Percentiles rank a stretch among this genome's conserved stretches.
Conservation (phyloP, 768 basidiomycete species). For the Leucocoprinus sp. region DNA sequence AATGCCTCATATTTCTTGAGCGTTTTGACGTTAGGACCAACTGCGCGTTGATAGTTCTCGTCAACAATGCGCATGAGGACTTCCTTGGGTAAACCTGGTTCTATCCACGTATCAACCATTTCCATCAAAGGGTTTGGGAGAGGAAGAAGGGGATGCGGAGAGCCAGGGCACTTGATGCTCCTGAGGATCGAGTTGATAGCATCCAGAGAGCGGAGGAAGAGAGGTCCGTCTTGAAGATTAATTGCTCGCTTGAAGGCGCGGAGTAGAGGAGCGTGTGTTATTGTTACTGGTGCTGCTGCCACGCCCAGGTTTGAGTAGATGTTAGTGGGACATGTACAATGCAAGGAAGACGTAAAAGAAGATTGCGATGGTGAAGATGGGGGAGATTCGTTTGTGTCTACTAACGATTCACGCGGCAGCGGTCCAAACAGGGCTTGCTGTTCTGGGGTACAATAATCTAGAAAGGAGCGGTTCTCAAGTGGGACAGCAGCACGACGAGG, state of each 20-base stretch:
- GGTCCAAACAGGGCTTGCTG: conserved; percentile 64
- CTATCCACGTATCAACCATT: conserved; percentile 40
- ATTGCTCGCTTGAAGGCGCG: conserved; percentile 65
- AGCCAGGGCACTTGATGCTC: conserved; percentile 56
- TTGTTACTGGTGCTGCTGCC: not conserved
- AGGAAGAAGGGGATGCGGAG: conserved; percentile 40
- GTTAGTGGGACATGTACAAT: conserved; percentile 23
- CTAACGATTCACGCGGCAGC: conserved; percentile 40
- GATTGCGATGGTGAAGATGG: conserved; percentile 25
- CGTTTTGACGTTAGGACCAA: conserved; percentile 81
- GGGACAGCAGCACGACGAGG: not conserved
- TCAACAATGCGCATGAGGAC: conserved; percentile 74
- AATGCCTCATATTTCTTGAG: conserved; percentile 78
- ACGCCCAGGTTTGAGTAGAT: conserved; percentile 19
- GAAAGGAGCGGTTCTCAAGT: conserved; percentile 9
- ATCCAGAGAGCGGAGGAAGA: conserved; percentile 56
- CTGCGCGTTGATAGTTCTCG: conserved; percentile 88
- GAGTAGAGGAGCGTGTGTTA: conserved; percentile 28
- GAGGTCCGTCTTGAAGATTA: conserved; percentile 59
- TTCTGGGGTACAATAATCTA: conserved; percentile 60
- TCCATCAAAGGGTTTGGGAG: conserved; percentile 42
- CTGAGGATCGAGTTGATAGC: conserved; percentile 56
- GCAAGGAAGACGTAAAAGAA: conserved; percentile 23
- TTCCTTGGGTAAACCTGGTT: conserved; percentile 48
- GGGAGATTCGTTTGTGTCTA: conserved; percentile 26